These are phyloP conservation scores for Stemphylium vesicarium DNA, from an alignment of 2,329 filamentous ascomycete genomes.

Conservation along the genomic window DNA sequence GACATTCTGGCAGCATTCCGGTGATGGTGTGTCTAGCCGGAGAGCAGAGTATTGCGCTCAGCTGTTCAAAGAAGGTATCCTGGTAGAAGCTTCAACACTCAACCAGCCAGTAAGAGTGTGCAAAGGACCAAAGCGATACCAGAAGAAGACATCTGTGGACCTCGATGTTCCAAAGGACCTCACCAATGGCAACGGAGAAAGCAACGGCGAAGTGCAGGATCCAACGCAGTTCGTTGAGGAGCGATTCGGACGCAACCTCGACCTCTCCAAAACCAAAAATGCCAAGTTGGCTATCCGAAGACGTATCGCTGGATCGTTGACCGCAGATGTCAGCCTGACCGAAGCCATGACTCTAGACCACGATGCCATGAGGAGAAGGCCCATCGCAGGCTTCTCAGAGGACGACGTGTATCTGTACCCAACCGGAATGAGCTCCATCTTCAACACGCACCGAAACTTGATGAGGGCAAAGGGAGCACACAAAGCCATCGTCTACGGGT, in stretches of 20 bases:
- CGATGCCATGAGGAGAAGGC: slow-evolving; percentile 45
- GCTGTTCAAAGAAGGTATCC: slow-evolving; percentile 72
- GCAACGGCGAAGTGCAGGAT: slow-evolving; percentile 63
- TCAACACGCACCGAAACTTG: slow-evolving; percentile 80
- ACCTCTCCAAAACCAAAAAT: slow-evolving; percentile 76
- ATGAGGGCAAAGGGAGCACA: slow-evolving; percentile 66
- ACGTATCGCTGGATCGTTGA: slow-evolving; percentile 86
- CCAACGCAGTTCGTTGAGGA: slow-evolving; percentile 87
- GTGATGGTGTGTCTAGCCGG: slow-evolving; percentile 89
- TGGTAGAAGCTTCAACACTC: slow-evolving; percentile 58
- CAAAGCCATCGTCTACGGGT: slow-evolving; percentile 90
- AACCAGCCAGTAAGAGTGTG: slow-evolving; percentile 50
- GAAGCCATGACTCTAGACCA: slow-evolving; percentile 63
- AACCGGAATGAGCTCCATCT: slow-evolving; percentile 94
- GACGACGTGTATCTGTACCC: slow-evolving; percentile 90
- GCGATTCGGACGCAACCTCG: slow-evolving; percentile 89
- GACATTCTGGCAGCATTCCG: slow-evolving; percentile 95
- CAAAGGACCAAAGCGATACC: slow-evolving; percentile 83
- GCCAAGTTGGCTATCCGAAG: slow-evolving; percentile 85
- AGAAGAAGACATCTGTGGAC: slow-evolving; percentile 65
- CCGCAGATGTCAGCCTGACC: slow-evolving; percentile 70
- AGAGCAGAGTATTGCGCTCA: slow-evolving; percentile 87
- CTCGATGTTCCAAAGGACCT: slow-evolving; percentile 24
- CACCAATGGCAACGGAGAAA: slow-evolving; percentile 45
- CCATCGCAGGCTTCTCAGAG: slow-evolving; percentile 72